Evolutionary conservation across 2,329 filamentous ascomycete species (phyloP), one percentile per base, ranked within the genome.

Genomic region (Diaporthe batatas): DNA sequence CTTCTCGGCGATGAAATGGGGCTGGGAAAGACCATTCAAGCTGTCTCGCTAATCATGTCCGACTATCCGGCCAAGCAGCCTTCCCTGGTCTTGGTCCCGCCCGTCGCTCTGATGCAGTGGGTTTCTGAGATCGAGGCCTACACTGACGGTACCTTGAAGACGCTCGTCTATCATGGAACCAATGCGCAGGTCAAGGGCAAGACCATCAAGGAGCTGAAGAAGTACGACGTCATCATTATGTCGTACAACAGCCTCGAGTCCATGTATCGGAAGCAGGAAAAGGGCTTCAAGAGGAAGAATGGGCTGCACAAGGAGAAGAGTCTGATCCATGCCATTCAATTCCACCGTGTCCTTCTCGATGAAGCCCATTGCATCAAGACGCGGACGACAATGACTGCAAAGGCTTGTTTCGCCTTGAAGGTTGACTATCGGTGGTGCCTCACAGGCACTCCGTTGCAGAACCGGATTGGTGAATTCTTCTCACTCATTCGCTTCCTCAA

Each of bases 1-100:
- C 86, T 99, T 2, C 88, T 99, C 2, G 96, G 96, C 73, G 96
- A 99, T 77, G 96, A 99, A 83, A 99, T 99, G 96, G 96, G 96
- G 8, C 93, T 99, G 84, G 96, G 96, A 65, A 99, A 99, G 85
- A 99, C 96, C 0, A 98, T 99, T 67, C 96, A 99, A 82, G 96
- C 96, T 2, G 96, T 99, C 23, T 98, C 96, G 3, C 88, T 99
- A 57, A 95, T 99, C 82, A 98, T 98, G 96, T 98, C 96, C 0
- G 95, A 98, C 80, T 98, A 94, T 78, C 96, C 95, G 4, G 93
- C 91, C 29, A 93, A 92, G 77, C 85, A 92, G 70, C 96, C 96
- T 1, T 93, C 94, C 0, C 86, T 98, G 5, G 95, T 98, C 1
- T 88, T 98, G 44, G 95, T 98, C 0, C 96, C 96, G 0, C 96